These are phyloP conservation scores for Melanogaster broomeanus DNA, from an alignment of 768 basidiomycete genomes.

Conservation along the genomic window DNA sequence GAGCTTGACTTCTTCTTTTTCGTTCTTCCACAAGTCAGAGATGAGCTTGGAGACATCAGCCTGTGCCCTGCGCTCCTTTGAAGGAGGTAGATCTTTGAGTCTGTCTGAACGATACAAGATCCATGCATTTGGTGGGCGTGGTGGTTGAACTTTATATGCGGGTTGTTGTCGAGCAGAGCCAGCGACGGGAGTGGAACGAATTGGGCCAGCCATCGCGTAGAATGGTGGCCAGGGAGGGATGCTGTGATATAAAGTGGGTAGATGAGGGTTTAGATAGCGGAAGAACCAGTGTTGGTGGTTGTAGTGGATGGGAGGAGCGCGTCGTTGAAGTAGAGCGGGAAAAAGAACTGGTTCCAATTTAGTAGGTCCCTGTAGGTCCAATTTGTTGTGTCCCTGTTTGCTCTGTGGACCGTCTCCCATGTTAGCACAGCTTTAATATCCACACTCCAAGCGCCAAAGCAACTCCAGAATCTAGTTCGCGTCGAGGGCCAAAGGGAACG, in stretches of 20 bases:
- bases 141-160: conserved; percentile 37
- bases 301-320: conserved; percentile 22
- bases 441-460: not conserved
- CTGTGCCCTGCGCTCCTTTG: conserved; percentile 45
- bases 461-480: not conserved
- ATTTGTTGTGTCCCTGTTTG: conserved; percentile 34
- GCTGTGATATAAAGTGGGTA: conserved; percentile 6
- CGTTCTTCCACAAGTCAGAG: conserved; percentile 63
- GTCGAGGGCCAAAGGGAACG: too few relatives aligned
- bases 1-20: conserved; percentile 46
- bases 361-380: conserved; percentile 39
- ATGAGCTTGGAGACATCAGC: conserved; percentile 66
- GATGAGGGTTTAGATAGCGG: conserved; percentile 6
- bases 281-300: conserved; percentile 17
- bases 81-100: conserved; percentile 43
- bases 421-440: conserved; percentile 9
- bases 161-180: conserved; percentile 7
- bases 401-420: conserved; percentile 7
- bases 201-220: conserved; percentile 23
- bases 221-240: conserved; percentile 7
- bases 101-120: conserved; percentile 75
- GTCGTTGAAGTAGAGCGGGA: conserved; percentile 25
- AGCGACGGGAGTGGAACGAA: conserved; percentile 1
- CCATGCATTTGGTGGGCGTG: conserved; percentile 82
- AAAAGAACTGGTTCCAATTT: conserved; percentile 32